Conservation (phyloP, 139 green algal genomes). For the Haematococcus lacustris region DNA sequence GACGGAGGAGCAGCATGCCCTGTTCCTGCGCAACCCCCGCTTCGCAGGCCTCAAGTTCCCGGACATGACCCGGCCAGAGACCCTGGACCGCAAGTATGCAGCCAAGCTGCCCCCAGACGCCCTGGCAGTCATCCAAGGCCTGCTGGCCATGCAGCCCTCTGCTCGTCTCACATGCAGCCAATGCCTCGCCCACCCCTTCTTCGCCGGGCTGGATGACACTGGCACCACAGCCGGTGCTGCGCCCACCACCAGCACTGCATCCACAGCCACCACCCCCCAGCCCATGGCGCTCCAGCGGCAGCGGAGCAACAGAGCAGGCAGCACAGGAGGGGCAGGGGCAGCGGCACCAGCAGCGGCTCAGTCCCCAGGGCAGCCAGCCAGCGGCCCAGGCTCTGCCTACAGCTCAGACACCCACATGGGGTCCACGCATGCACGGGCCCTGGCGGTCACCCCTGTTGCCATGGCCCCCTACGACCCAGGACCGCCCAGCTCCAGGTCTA, state of each 20-base stretch:
- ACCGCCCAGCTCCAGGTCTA: too few species aligned
- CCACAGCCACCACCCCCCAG: not conserved
- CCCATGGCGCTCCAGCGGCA: too few species aligned
- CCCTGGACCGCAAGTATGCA: conserved; percentile 44
- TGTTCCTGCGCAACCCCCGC: conserved; percentile 57
- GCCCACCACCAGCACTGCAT: not conserved
- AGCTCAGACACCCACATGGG: too few species aligned
- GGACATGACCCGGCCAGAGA: conserved; percentile 54
- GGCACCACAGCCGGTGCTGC: not conserved
- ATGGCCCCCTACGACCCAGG: too few species aligned
- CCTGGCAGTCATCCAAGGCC: conserved; percentile 50
- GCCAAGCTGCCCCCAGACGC: conserved; percentile 38
- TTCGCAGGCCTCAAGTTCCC: conserved; percentile 73
- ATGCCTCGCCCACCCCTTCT: conserved; percentile 16
- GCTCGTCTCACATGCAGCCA: conserved; percentile 33
- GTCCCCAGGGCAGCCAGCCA: too few species aligned
- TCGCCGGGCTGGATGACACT: not conserved
- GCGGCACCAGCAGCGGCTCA: not conserved
- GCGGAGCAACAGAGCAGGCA: not conserved
- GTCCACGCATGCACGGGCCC: too few species aligned
- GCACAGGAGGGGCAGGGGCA: not conserved
- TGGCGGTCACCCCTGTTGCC: too few species aligned
- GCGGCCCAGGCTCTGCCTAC: too few species aligned
- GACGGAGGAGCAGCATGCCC: conserved; percentile 42
- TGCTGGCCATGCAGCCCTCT: conserved; percentile 46